Conservation (phyloP, 2,329 filamentous ascomycete species). For the Fusarium anthophilum region DNA sequence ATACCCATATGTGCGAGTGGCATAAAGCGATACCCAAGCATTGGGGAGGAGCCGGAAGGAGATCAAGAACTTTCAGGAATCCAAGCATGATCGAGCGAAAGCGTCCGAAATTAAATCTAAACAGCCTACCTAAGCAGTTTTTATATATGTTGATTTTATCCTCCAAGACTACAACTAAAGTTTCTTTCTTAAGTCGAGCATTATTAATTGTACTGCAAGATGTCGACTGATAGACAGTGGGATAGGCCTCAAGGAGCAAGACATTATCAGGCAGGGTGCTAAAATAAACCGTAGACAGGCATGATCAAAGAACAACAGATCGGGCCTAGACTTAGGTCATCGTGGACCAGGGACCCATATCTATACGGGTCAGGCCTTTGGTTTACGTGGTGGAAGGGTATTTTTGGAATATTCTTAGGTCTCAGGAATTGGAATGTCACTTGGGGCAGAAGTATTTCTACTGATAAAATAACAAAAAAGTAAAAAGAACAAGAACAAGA, state of each 20-base stretch:
- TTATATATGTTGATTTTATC: not conserved
- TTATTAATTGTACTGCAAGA: not conserved
- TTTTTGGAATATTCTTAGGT: constrained; percentile 29
- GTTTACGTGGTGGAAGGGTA: not conserved
- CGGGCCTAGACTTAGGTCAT: constrained; percentile 1
- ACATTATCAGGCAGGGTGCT: not conserved
- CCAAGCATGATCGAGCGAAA: not conserved
- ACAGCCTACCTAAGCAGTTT: not conserved
- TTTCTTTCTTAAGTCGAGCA: not conserved
- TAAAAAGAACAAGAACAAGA: not conserved
- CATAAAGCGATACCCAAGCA: not conserved
- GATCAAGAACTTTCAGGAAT: not conserved
- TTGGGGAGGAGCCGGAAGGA: not conserved
- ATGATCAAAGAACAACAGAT: constrained; percentile 1
- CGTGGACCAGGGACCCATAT: constrained; percentile 5
- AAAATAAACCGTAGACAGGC: not conserved
- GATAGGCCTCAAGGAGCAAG: not conserved
- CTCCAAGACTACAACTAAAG: not conserved
- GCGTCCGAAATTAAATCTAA: not conserved
- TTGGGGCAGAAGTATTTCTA: not conserved
- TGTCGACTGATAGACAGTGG: not conserved
- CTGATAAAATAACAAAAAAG: not conserved
- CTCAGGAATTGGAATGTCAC: not conserved
- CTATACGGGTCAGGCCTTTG: not conserved
- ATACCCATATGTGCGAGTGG: constrained; percentile 6